A percentile compares a stretch with the other conserved stretches of the same genome.
Evolutionary conservation across 2,329 filamentous ascomycete species (phyloP).

Genomic region (Leptodontidium sp.): DNA sequence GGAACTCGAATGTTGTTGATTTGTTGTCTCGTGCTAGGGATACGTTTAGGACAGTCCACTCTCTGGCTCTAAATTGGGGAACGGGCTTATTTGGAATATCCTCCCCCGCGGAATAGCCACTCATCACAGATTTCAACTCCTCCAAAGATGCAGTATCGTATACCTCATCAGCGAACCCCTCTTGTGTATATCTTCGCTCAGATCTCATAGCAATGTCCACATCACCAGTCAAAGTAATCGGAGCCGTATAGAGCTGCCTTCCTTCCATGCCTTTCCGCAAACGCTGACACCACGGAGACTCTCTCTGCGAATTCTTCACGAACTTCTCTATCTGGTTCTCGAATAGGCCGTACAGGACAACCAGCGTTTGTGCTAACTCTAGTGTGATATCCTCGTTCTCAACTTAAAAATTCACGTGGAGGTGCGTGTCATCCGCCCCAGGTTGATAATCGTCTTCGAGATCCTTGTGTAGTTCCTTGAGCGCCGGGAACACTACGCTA

Average conservation of each 20-base stretch:
- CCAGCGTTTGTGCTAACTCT: constrained; percentile 17
- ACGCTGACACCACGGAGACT: constrained; percentile 14
- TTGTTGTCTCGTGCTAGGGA: constrained; percentile 20
- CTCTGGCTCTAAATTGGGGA: neutral
- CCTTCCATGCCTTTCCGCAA: constrained; percentile 18
- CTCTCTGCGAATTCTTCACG: neutral
- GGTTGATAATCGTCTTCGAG: neutral
- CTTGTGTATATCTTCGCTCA: constrained; percentile 17
- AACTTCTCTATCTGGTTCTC: constrained; percentile 22
- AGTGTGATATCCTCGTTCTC: neutral
- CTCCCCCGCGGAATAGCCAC: constrained; percentile 9
- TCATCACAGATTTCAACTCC: constrained; percentile 9
- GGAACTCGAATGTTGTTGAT: constrained; percentile 29
- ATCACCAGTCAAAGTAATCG: neutral
- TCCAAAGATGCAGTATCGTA: constrained; percentile 13
- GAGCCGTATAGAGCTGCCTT: neutral
- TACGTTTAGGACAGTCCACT: constrained; percentile 12
- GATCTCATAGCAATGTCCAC: neutral
- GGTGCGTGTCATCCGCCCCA: constrained; percentile 2
- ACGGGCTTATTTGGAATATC: neutral
- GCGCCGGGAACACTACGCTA: neutral
- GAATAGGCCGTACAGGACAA: constrained; percentile 22
- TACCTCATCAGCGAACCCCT: constrained; percentile 7
- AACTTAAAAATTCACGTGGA: constrained; percentile 21
- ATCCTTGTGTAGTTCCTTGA: constrained; percentile 14